Conservation (phyloP, 2,329 filamentous ascomycete species). For the Ophiostoma quercus region DNA sequence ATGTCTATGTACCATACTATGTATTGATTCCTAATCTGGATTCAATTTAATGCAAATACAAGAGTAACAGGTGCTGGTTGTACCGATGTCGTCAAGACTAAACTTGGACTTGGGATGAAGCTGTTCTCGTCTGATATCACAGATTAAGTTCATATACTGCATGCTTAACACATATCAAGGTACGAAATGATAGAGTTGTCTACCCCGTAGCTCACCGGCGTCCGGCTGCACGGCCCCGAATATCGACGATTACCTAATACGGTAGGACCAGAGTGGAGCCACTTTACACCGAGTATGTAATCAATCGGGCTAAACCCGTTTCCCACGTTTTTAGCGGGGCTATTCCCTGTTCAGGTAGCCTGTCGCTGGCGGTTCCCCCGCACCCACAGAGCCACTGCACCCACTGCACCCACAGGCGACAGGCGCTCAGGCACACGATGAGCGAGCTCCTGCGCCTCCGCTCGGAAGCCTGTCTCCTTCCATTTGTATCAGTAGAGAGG, state of each 20-base stretch:
- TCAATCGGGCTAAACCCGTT: conserved; percentile 17
- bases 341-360: conserved; percentile 13
- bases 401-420: conserved; percentile 13
- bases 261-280: background rate
- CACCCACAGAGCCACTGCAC: conserved; percentile 8
- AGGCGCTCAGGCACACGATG: background rate
- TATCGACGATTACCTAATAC: background rate
- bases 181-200: too few species aligned
- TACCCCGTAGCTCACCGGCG: too few species aligned
- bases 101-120: too few species aligned
- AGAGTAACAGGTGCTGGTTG: too few species aligned
- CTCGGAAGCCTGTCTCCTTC: conserved; percentile 8
- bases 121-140: too few species aligned
- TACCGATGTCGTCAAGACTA: too few species aligned
- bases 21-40: too few species aligned
- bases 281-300: conserved; percentile 12
- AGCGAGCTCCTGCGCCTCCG: conserved; percentile 7
- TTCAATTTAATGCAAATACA: too few species aligned
- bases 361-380: conserved; percentile 14
- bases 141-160: too few species aligned
- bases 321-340: conserved; percentile 22
- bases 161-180: too few species aligned
- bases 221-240: background rate
- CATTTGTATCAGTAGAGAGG: background rate
- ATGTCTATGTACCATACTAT: too few species aligned